Percentiles rank a stretch among this genome's conserved stretches.
Conservation (phyloP, 495 filamentous ascomycete species). For the Saxophila tyrrhenica region DNA sequence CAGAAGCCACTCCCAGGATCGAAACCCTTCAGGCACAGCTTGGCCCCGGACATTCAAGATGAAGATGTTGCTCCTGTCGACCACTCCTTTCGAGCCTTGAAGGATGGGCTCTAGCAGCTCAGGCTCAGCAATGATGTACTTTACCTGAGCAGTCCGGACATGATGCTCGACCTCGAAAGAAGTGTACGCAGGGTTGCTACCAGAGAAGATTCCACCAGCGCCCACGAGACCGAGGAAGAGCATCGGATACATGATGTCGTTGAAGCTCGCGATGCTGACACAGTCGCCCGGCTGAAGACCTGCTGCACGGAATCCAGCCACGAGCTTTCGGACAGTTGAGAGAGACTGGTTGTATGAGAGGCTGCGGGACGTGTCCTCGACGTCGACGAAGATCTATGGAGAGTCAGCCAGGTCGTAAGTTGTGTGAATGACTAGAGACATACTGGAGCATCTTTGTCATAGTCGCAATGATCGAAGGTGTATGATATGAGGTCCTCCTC, state of each 20-base stretch:
- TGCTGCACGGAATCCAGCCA: conserved; percentile 22
- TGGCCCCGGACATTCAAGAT: conserved; percentile 35
- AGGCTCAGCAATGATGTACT: conserved; percentile 39
- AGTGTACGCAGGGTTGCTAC: conserved; percentile 32
- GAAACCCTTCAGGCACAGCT: background rate
- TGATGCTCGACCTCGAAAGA: conserved; percentile 33
- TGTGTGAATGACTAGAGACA: background rate
- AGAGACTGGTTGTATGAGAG: conserved; percentile 17
- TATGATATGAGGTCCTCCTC: background rate
- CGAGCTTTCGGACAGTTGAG: conserved; percentile 20
- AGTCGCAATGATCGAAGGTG: background rate
- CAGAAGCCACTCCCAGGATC: conserved; percentile 14
- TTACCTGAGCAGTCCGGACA: conserved; percentile 29
- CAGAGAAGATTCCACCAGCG: conserved; percentile 30
- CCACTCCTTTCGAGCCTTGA: conserved; percentile 32
- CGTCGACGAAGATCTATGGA: conserved; percentile 18
- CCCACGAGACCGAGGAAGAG: conserved; percentile 28
- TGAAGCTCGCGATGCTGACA: conserved; percentile 25
- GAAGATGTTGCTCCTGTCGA: conserved; percentile 38
- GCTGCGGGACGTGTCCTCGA: conserved; percentile 7
- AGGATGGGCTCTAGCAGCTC: conserved; percentile 36
- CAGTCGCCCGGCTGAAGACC: conserved; percentile 23
- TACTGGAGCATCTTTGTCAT: background rate
- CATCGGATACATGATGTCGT: conserved; percentile 34
- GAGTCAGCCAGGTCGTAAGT: background rate